Evolutionary conservation across 2,329 filamentous ascomycete genomes (phyloP).

Genomic region (Stachybotrys elegans): DNA sequence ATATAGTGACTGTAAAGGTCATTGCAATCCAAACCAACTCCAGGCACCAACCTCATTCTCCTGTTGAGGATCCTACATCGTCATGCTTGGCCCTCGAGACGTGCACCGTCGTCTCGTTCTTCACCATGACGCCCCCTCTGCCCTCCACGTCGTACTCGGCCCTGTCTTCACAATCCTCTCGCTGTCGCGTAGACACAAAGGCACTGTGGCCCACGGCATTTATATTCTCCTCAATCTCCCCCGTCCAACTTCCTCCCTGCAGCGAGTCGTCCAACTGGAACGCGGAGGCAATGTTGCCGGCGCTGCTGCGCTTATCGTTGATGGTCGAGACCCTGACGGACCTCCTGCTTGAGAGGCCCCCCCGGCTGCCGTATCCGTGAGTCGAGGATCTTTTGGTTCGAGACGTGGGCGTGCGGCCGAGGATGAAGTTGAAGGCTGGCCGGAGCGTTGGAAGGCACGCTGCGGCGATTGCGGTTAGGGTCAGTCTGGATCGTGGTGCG

Average conservation of each 20-base stretch:
- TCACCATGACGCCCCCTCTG: conserved; percentile 15
- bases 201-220: conserved; percentile 10
- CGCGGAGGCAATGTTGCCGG: conserved; percentile 15
- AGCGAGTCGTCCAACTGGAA: conserved; percentile 14
- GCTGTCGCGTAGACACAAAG: not conserved
- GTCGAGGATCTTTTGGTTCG: conserved; percentile 11
- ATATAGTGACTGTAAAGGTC: not conserved
- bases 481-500: fast-evolving
- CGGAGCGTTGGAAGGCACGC: conserved; percentile 17
- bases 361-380: conserved; percentile 9
- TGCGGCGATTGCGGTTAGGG: not conserved
- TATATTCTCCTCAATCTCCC: conserved; percentile 14
- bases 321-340: conserved; percentile 13
- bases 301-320: conserved; percentile 10
- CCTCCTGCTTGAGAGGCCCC: conserved; percentile 15
- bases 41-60: not conserved
- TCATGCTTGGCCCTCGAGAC: conserved; percentile 8
- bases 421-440: conserved; percentile 14
- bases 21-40: not conserved
- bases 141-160: not conserved
- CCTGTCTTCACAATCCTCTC: not conserved
- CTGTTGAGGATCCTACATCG: not conserved
- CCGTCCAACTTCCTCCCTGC: conserved; percentile 3
- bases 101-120: conserved; percentile 14
- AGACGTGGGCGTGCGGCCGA: conserved; percentile 10